These are phyloP conservation scores for Rhinocladiella similis DNA, from an alignment of 2,329 filamentous ascomycete genomes.

Conservation along the genomic window DNA sequence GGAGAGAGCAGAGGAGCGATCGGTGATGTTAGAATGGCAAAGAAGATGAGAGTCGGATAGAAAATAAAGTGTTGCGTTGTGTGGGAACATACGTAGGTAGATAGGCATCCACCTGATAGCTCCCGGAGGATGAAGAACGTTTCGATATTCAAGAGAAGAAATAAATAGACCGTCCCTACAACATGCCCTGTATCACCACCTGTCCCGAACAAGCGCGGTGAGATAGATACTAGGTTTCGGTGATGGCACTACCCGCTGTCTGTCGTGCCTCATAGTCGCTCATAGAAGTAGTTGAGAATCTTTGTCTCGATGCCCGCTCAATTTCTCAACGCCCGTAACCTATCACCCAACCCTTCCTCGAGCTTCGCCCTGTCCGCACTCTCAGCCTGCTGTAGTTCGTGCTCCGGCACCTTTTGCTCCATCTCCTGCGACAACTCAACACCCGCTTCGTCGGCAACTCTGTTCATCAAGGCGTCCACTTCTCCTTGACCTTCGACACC, in stretches of 20 bases:
- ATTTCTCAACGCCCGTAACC: constrained; percentile 36
- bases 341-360: constrained; percentile 35
- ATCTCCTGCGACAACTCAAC: constrained; percentile 79
- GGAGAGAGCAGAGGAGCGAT: constrained; percentile 6
- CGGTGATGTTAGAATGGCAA: background rate
- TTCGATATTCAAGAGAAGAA: too few species aligned
- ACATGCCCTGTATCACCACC: too few species aligned
- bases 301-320: constrained; percentile 10
- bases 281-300: background rate
- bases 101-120: too few species aligned
- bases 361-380: constrained; percentile 30
- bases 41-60: background rate
- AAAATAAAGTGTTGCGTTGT: background rate
- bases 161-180: too few species aligned
- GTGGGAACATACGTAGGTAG: too few species aligned
- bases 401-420: constrained; percentile 29
- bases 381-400: constrained; percentile 20
- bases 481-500: constrained; percentile 70
- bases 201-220: too few species aligned
- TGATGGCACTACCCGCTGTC: too few species aligned
- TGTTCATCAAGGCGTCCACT: constrained; percentile 79
- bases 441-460: constrained; percentile 85
- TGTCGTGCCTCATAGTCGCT: background rate
- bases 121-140: too few species aligned
- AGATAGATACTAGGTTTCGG: too few species aligned